Base-by-base conservation (phyloP, 441 rosid genomes). In the Raphanus hybrid region DNA sequence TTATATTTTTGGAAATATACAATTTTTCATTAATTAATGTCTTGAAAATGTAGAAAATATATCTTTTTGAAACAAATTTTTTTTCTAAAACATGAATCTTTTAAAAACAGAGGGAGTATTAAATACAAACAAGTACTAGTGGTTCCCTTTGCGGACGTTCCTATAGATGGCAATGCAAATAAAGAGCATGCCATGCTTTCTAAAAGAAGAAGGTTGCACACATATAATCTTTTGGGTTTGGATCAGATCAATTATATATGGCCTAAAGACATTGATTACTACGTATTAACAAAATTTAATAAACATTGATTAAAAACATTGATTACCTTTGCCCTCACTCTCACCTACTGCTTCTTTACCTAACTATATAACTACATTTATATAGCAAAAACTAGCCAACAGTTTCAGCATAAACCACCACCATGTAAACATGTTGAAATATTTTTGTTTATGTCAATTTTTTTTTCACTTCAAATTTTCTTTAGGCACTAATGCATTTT, bases 201-300 rank as follows among this genome's bases (percentile, higher is more conserved):
- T 16, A 72, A 72, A 60, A 67, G 69, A 59, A 78, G 81, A 73
- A 67, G 50, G 77, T 29, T 77, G 75, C 60, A 55, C 39, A 52
- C 8, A 64, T 41, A 3, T 41, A 18, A 34, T 77, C 4, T 66
- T 45, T 59, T 34, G 45, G 67, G 63, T 26, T 70, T 71, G 29
- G 76, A 66, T 60, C 35, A 48, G 57, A 35, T 65, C 58, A 71
- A 77, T 71, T 57, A 71, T 71, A 48, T 65, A 5, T 66, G 76
- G 27, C 27, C 20, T 78, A 72, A 60, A 72, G 81, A 60, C 73
- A 67, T 16, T 78, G 73, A 78, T 60, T 72, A 60, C 4, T 71
- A 66, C 81, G 58, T 78, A 23, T 5, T 11, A 48, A 34, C 43
- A 57, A 29, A 71, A 43, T 29, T 3, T 74, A 23, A 20, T 64